Evolutionary conservation across 1,139 yeast species (phyloP).

Genomic region (Geotrichum histeridarum): DNA sequence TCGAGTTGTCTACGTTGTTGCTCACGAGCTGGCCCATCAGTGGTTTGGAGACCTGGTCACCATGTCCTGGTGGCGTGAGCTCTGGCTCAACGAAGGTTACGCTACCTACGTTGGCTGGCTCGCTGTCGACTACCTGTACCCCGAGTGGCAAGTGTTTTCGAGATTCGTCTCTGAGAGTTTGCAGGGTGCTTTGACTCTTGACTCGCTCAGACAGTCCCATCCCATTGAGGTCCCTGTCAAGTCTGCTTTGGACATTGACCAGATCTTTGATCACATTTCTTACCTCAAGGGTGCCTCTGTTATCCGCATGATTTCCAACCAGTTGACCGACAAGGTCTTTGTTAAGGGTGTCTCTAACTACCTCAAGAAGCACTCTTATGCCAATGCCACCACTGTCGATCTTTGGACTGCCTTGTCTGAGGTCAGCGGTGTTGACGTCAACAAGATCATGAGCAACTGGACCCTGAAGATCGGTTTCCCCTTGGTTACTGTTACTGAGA

Average conservation of each 20-base stretch:
- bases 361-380: conserved; percentile 51
- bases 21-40: conserved; percentile 79
- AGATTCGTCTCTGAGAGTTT: conserved; percentile 58
- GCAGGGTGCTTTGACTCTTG: conserved; percentile 60
- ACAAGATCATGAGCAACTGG: conserved; percentile 54
- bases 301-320: conserved; percentile 64
- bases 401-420: conserved; percentile 56
- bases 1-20: conserved; percentile 72
- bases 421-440: conserved; percentile 52
- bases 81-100: conserved; percentile 80
- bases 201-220: conserved; percentile 67
- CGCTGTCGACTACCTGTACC: conserved; percentile 60
- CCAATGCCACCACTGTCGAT: conserved; percentile 58
- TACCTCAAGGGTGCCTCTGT: conserved; percentile 74
- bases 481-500: conserved; percentile 45
- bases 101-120: conserved; percentile 77
- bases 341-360: conserved; percentile 67
- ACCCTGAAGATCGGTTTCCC: conserved; percentile 64
- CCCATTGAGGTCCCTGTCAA: conserved; percentile 74
- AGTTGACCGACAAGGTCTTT: conserved; percentile 61
- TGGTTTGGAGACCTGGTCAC: conserved; percentile 83
- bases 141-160: conserved; percentile 69
- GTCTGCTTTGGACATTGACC: conserved; percentile 70
- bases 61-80: conserved; percentile 83
- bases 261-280: conserved; percentile 72